Conservation (phyloP, 345 rosid species). For the Moricandia moricandioides region DNA sequence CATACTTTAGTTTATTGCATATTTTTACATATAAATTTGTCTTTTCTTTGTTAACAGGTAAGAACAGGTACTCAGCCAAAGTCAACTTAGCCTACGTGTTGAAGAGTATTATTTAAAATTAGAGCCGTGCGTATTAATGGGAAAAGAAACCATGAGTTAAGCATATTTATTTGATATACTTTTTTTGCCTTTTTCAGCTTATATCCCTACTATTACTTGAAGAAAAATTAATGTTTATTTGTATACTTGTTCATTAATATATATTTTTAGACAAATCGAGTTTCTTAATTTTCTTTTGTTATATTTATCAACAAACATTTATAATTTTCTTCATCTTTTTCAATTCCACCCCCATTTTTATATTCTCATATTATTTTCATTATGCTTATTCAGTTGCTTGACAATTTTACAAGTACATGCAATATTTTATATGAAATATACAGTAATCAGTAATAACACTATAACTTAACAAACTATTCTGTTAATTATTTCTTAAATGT, state of each 20-base stretch:
- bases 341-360: too few species aligned
- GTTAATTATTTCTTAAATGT: background rate
- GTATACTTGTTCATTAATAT: background rate
- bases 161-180: background rate
- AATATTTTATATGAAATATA: background rate
- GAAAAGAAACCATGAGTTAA: background rate
- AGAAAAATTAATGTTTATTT: background rate
- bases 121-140: background rate
- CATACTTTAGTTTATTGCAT: background rate
- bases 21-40: background rate
- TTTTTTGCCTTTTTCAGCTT: background rate
- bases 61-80: conserved; percentile 10
- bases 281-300: background rate
- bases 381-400: background rate
- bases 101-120: background rate
- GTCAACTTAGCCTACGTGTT: conserved; percentile 20
- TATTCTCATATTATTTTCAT: background rate
- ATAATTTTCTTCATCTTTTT: background rate
- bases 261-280: background rate
- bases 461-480: background rate
- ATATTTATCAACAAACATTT: background rate
- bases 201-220: background rate
- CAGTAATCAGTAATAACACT: background rate
- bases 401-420: background rate
- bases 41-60: background rate